Evolutionary conservation across 306 rosid species (phyloP).

Genomic region (Albizia julibrissin): DNA sequence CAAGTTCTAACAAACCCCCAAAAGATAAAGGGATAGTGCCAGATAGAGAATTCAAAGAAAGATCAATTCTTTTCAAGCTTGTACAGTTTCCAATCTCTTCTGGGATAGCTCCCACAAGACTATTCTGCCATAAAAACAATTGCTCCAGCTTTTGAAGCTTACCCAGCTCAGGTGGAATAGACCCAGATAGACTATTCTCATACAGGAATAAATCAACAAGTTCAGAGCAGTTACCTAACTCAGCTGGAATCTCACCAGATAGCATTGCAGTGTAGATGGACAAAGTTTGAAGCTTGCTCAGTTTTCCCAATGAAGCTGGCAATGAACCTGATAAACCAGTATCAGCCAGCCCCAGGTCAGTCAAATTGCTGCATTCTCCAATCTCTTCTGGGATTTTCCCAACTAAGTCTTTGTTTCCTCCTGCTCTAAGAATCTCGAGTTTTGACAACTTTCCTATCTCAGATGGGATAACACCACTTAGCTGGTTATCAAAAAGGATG

Average conservation of each 20-base stretch:
- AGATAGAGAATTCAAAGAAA: conserved; percentile 82
- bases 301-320: conserved; percentile 77
- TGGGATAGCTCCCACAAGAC: conserved; percentile 74
- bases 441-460: conserved; percentile 55
- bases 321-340: conserved; percentile 71
- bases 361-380: conserved; percentile 75
- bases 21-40: conserved; percentile 77
- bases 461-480: conserved; percentile 55
- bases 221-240: conserved; percentile 88
- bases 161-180: conserved; percentile 79
- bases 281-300: conserved; percentile 68
- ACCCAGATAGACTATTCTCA: conserved; percentile 82
- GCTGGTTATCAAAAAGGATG: conserved; percentile 61
- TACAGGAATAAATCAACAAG: conserved; percentile 78
- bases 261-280: conserved; percentile 90
- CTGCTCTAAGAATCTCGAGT: conserved; percentile 73
- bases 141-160: conserved; percentile 76
- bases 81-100: conserved; percentile 80
- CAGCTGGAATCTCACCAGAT: conserved; percentile 88
- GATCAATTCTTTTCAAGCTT: conserved; percentile 75
- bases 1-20: conserved; percentile 58
- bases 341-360: conserved; percentile 78
- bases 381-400: conserved; percentile 81
- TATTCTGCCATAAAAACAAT: conserved; percentile 83
- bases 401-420: conserved; percentile 74